These are phyloP conservation scores for Lyophyllum shimeji DNA, from an alignment of 768 basidiomycete species.

Conservation along the genomic window DNA sequence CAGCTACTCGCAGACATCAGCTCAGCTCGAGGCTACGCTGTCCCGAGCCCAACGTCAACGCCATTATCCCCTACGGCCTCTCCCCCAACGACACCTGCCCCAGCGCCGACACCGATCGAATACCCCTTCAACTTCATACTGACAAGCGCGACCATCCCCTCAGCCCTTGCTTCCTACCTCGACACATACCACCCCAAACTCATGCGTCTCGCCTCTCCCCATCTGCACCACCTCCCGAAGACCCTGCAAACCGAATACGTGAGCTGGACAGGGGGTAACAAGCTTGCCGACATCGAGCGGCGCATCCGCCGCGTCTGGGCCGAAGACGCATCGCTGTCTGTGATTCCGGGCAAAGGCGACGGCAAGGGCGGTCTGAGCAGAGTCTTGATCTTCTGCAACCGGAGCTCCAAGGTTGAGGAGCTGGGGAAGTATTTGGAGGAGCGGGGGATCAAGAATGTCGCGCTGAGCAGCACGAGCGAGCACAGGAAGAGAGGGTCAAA, in stretches of 20 bases:
- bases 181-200: conserved; percentile 59
- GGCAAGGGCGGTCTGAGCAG: conserved; percentile 46
- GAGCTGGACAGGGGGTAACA: conserved; percentile 77
- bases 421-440: conserved; percentile 58
- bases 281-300: conserved; percentile 75
- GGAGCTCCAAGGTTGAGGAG: conserved; percentile 62
- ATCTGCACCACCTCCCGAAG: conserved; percentile 75
- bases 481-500: conserved; percentile 68
- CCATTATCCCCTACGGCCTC: conserved; percentile 18
- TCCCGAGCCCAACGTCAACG: conserved; percentile 36
- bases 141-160: conserved; percentile 86
- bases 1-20: conserved; percentile 70
- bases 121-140: conserved; percentile 84
- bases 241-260: conserved; percentile 72
- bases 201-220: conserved; percentile 77
- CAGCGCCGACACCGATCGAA: conserved; percentile 30
- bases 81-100: conserved; percentile 10
- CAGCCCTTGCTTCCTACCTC: conserved; percentile 66
- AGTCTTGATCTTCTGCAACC: conserved; percentile 84
- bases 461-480: conserved; percentile 63
- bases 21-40: conserved; percentile 52
- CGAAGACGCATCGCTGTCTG: conserved; percentile 45
- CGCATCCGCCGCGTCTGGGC: conserved; percentile 76
- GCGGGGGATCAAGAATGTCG: conserved; percentile 61
- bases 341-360: conserved; percentile 18